Evolutionary conservation across 192 early-diverging fungal species (phyloP), one percentile per base, ranked within the genome.

Genomic region (Coemansia sp.): DNA sequence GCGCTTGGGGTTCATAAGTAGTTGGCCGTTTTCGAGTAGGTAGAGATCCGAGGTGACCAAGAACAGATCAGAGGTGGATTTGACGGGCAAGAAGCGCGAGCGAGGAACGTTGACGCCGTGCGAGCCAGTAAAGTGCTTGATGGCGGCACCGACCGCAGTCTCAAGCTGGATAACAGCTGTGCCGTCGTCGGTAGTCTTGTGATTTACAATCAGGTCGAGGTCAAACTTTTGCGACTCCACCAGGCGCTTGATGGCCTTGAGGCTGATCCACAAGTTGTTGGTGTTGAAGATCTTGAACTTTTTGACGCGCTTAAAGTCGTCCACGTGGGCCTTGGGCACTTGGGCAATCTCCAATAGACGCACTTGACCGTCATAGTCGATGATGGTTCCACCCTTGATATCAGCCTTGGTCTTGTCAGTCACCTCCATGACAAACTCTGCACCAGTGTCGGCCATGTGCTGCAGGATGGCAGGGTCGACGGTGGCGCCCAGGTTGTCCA

Each of bases 281-380:
- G 97, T 99, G 88, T 99, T 99, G 86, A 98, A 98, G 77, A 98
- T 97, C 89, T 97, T 94, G 90, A 99, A 99, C 85, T 99, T 99
- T 81, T 98, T 99, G 85, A 99, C 89, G 55, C 91, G 93, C 85
- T 99, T 99, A 78, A 99, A 99, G 73, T 99, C 98, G 75, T 99
- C 95, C 15, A 96, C 92, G 70, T 97, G 93, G 64, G 95, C 95
- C 63, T 89, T 79, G 29, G 98, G 95, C n/a, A 99, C 98, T 85
- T 99, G 98, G 10, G 98, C 98, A 76, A 99, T 95, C 85, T 99
- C 98, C 9, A 98, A 86, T 38, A 99, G 86, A 37, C 95, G 90
- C 67, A 99, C 89, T 63, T 87, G 84, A 27, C 94, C 96, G 65
- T 98, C 95, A 84, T 99, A 97, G 70, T 99, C 95, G 68, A 99